Evolutionary conservation across 805 yeast species (phyloP), one percentile per base, ranked within the genome.

Genomic region (Sporopachydermia lactativora): DNA sequence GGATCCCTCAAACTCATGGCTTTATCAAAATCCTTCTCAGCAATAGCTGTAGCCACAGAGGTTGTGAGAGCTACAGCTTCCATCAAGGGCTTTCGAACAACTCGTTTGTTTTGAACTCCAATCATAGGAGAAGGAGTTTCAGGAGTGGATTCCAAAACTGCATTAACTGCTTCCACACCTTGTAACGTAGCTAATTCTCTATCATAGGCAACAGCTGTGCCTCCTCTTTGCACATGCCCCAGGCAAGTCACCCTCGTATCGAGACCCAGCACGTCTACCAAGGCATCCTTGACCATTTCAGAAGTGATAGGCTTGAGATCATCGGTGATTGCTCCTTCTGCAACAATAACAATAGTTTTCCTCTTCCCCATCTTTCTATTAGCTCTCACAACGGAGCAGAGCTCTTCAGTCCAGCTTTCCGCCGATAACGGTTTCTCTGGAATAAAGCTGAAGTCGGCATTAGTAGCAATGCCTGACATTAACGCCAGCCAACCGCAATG

Each of bases 201-300:
- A 60, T 92, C 98, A 52, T 71, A 84, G 2, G 97, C 96, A 42
- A 88, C 96, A 17, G 98, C 96, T 37, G 95, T 75, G 61, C 98
- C 98, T 65, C 98, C 98, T 64, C 98, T 76, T 68, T 92, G 98
- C 41, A 92, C 96, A 59, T 92, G 98, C 42, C 98, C 98, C 51
- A 92, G 68, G 8, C 94, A 84, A 35, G 98, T 92, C 52, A 89
- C 79, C 59, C 97, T 77, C 3, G 97, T 89, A 58, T 92, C 98
- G 42, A 92, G 71, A 8, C 95, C 95, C 46, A 92, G 65, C 35
- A 51, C 57, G 42, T 77, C 78, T 38, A 82, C 83, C 44, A 92
- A 68, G 14, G 80, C 92, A 40, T 84, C 75, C 61, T 81, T 79
- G 44, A 92, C 97, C 47, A 76, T 75, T 24, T 76, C 75, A 14